Evolutionary conservation across 805 yeast species (phyloP), one percentile per base, ranked within the genome.

Genomic region (Suhomyces faveliae): DNA sequence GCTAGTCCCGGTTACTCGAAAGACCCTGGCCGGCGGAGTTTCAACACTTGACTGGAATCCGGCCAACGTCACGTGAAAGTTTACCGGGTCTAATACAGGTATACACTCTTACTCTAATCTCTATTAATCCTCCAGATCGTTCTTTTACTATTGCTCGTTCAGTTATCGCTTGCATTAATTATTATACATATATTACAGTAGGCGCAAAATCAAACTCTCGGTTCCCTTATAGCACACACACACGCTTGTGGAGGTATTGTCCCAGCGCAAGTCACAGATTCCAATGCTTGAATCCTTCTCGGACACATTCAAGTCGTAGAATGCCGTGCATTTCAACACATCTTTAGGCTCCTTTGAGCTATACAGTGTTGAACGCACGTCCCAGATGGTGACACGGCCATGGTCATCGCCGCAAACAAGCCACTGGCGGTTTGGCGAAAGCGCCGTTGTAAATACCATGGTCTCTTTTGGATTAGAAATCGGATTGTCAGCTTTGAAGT

Each of bases 361-460:
- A 17, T 51, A 51, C 25, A 47, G 39, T 25, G 54, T 45, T 12
- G 49, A 35, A 10, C 56, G 49, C 0, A 79, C 55, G 49, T 77
- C 76, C 77, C 84, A 83, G 0, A 86, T 58, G 9, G 77, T 63
- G 2, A 86, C 71, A 21, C 71, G 70, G 0, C 92, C 90, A 35
- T 79, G 80, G 46, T 80, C 78, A 35, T 84, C 87, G 1, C 89
- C 95, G 1, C 85, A 68, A 0, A 83, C 89, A 22, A 84, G 62
- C 55, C 66, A 72, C 10, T 66, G 59, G 40, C 63, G 62, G 57
- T 79, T 71, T 0, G 79, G 77, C 0, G 89, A 80, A 6, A 86
- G 51, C 1, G 71, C 63, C 1, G 83, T 81, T 15, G 70, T 67
- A 47, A 83, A 71, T 1, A 88, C 76, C 3, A 90, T 80, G 3